Conservation (phyloP, 2,329 filamentous ascomycete genomes). For the Aspergillus glaucus region DNA sequence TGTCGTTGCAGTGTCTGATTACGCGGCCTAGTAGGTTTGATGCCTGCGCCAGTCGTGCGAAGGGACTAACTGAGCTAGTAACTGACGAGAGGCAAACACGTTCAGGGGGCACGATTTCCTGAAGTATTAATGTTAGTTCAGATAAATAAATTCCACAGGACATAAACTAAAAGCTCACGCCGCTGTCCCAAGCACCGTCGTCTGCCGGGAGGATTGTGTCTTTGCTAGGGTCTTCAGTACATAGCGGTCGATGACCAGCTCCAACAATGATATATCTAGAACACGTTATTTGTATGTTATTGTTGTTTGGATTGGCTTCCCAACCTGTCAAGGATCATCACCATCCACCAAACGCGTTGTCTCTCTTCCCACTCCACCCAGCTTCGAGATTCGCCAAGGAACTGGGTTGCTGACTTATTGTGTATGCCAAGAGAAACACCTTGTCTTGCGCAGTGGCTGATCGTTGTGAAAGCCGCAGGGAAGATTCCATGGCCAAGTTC, state of each 20-base stretch:
- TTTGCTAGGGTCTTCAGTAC: neutral
- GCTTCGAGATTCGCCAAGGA: neutral
- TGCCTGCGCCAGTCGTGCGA: neutral
- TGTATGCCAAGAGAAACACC: neutral
- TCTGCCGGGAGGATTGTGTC: neutral
- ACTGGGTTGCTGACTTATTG: neutral
- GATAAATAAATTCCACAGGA: neutral
- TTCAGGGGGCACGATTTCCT: neutral
- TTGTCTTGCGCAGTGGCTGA: conserved; percentile 3
- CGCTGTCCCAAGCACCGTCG: neutral
- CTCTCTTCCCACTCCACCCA: conserved; percentile 2
- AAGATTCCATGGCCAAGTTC: conserved; percentile 6
- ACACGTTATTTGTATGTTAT: neutral
- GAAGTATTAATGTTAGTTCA: neutral
- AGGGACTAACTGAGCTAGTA: neutral
- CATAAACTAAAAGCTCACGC: neutral
- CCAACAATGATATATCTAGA: neutral
- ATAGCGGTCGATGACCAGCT: neutral
- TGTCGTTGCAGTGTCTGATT: neutral
- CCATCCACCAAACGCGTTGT: neutral
- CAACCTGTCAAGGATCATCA: neutral
- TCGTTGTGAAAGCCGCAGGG: conserved; percentile 2
- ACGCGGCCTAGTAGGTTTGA: neutral
- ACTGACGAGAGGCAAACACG: neutral
- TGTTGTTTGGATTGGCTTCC: neutral